These are phyloP conservation scores for Coemansia sp. DNA, from an alignment of 192 early-diverging fungal genomes.

Conservation along the genomic window DNA sequence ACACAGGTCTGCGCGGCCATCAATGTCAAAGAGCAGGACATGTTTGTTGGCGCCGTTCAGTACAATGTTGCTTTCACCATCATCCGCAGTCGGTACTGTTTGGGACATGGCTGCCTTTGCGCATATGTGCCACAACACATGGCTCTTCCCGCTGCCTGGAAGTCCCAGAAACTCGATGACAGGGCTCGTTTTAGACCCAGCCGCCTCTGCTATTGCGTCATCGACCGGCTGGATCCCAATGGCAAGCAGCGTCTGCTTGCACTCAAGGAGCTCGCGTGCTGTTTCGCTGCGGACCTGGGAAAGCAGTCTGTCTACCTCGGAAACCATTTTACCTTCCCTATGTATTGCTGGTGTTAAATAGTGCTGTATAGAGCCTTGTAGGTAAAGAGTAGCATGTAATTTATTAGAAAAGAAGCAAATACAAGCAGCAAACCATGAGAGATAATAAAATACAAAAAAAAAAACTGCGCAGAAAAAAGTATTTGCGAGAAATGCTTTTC, in stretches of 20 bases:
- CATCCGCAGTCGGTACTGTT: neutral
- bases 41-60: constrained; percentile 10
- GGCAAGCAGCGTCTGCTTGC: neutral
- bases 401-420: neutral
- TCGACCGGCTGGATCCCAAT: constrained; percentile 14
- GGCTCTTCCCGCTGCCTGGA: constrained; percentile 48
- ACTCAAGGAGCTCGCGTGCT: constrained; percentile 11
- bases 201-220: constrained; percentile 17
- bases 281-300: constrained; percentile 27
- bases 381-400: neutral
- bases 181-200: neutral
- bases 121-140: constrained; percentile 34
- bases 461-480: too few species aligned
- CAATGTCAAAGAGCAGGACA: constrained; percentile 29
- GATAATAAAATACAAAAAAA: too few species aligned
- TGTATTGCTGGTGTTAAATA: too few species aligned
- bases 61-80: neutral
- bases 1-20: constrained; percentile 24
- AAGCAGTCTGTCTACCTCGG: constrained; percentile 29
- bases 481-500: too few species aligned
- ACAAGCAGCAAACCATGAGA: neutral
- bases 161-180: constrained; percentile 38
- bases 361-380: neutral
- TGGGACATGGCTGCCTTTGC: constrained; percentile 12
- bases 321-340: constrained; percentile 16